Evolutionary conservation across 768 basidiomycete species (phyloP), one percentile per base, ranked within the genome.

Genomic region (Russula dissimulans): DNA sequence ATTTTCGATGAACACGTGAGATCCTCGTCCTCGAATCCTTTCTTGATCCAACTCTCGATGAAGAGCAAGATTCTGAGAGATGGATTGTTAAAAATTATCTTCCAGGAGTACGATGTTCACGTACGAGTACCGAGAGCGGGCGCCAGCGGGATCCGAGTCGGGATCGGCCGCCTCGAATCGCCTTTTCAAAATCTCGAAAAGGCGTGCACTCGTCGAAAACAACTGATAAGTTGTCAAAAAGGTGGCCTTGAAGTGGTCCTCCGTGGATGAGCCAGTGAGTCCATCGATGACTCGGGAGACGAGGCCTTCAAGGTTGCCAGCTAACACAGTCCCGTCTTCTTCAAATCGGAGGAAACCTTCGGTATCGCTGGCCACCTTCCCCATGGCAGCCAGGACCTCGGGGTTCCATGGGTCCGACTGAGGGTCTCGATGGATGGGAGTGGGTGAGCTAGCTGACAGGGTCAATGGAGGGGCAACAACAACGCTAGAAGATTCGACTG

Each of bases 291-390:
- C 22, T 3, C 51, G 50, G 12, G 38, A 38, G 22, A 62, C 15
- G 39, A 62, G 51, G 46, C 61, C 61, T 54, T 62, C 61, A 3
- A 62, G 61, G 22, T 54, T 62, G 8, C 51, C 61, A 7, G 51
- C 32, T 10, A 41, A 62, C n/a, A 62, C 61, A 8, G 51, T 39
- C n/a, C 61, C 61, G n/a, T 62, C 61, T 29, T 3, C 26, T 29
- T 56, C 50, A 34, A 6, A 29, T 18, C 36, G 55, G n/a, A 61
- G 55, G 9, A 48, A 52, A 31, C 44, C 9, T 12, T 57, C 45
- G 17, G 49, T 9, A 36, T 61, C 56, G n/a, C 50, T 52, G 8
- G 60, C 49, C 18, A 26, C 44, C 44, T 3, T 34, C 14, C 41
- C 44, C 29, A 61, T 50, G 4, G 12, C 29, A 10, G 0, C 22